Percentiles rank a stretch among this genome's conserved stretches.
phyloP scores from a whole-genome alignment of 371 early-diverging fungal species.

The Nematocida ironsii region DNA sequence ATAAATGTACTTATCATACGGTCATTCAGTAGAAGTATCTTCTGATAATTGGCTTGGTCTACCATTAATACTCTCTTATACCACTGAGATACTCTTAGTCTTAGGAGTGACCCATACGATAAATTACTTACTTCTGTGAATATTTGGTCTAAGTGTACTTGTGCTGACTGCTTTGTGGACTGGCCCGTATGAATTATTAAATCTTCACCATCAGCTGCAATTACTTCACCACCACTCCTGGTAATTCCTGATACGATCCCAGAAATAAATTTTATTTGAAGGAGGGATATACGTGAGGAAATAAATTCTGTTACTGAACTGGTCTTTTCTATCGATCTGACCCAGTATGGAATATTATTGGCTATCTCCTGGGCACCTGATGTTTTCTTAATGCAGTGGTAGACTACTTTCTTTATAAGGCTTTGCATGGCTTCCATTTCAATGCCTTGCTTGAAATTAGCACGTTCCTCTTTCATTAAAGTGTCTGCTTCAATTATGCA shows the following conservation, averaged over 20 bases:
- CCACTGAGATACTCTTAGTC: neutral
- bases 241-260: conserved; percentile 39
- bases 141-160: conserved; percentile 12
- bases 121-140: neutral
- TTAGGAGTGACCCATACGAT: conserved; percentile 39
- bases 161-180: neutral
- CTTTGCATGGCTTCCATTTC: conserved; percentile 28
- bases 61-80: conserved; percentile 11
- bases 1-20: neutral
- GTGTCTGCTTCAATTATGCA: conserved; percentile 45
- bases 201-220: conserved; percentile 27
- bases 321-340: neutral
- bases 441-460: neutral
- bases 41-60: conserved; percentile 21
- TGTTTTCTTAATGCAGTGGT: conserved; percentile 17
- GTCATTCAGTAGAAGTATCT: neutral
- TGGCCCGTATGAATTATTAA: conserved; percentile 24
- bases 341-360: conserved; percentile 3
- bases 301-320: conserved; percentile 13
- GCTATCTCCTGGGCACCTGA: neutral
- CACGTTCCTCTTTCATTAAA: conserved; percentile 38
- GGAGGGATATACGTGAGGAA: neutral
- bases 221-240: conserved; percentile 1
- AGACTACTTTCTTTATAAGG: conserved; percentile 27
- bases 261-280: conserved; percentile 47